Percentiles rank a stretch among this genome's conserved stretches.
Evolutionary conservation across 331 rosid species (phyloP).

Genomic region (Acacia concinna): DNA sequence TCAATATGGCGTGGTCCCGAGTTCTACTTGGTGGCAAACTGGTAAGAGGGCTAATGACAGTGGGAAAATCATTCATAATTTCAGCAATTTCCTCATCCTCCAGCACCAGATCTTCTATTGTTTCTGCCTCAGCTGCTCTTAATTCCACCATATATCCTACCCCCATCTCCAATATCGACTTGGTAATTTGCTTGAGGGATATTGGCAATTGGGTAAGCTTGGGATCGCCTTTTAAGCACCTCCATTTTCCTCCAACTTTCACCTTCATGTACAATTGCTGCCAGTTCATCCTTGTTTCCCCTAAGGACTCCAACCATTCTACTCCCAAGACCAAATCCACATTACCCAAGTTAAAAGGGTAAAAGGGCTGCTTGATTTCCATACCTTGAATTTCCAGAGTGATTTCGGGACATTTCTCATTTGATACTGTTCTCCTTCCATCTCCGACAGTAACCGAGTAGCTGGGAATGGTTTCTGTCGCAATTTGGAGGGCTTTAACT

Average conservation of each 20-base stretch:
- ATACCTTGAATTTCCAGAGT: not conserved
- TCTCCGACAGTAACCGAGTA: not conserved
- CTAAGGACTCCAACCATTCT: not conserved
- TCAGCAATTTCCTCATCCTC: not conserved
- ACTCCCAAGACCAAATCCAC: not conserved
- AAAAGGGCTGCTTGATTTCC: not conserved
- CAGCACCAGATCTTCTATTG: too few relatives aligned
- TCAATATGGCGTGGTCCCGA: not conserved
- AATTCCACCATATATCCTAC: not conserved
- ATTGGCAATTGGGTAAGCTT: not conserved
- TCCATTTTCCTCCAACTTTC: not conserved
- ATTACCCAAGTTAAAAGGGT: not conserved
- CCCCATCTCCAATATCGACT: not conserved
- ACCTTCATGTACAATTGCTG: not conserved
- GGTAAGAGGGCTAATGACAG: too few relatives aligned
- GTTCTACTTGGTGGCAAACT: not conserved
- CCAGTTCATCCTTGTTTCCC: not conserved
- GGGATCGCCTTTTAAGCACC: not conserved
- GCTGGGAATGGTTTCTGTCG: rapidly evolving
- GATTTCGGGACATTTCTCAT: not conserved
- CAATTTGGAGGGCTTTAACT: too few relatives aligned
- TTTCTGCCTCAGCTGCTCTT: not conserved
- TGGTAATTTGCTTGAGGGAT: too few relatives aligned
- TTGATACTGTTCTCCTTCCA: not conserved
- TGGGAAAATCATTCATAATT: not conserved